Base-by-base conservation (phyloP, 108 stramenopile species). In the Aurantiochytrium sp. region DNA sequence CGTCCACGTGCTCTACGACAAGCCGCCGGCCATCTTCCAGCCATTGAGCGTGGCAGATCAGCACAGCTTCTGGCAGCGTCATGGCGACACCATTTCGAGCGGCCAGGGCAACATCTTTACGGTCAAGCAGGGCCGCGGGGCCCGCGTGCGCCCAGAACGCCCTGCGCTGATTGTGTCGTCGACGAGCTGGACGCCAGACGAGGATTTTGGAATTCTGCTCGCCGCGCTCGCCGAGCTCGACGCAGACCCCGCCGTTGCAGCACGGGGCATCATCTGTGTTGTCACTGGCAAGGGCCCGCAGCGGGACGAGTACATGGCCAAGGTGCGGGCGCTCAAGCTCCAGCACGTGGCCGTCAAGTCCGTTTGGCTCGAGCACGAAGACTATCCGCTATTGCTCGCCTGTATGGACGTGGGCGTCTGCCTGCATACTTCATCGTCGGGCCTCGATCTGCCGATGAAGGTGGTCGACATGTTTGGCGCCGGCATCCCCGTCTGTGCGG, bases 381-480 rank as follows among this genome's bases (percentile, higher is more conserved):
- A 99, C 88, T 99, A 99, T 92, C 98, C 98, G 10, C 88, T 88
- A 55, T 88, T 99, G 3, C 54, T 99, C 54, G 90, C 69, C 27
- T 68, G 86, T 27, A 91, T 92, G 3, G 93, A 93, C 48, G 55
- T 93, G 37, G 99, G 98, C 54, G 88, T 99, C 52, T 98, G 95
- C 31, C 94, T 99, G 34, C 98, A 99, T 90, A 96, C 97, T 15
- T 97, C 97, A 8, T 99, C 98, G 15, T 95, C 94, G 50, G 99
- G 98, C 2, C 87, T 99, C 8, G 99, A 99, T 90, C 90, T 99
- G 32, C 99, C 99, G 24, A 99, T 99, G 97, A 99, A 99, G 88
- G 96, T 99, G 34, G 89, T 97, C 55, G 99, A 99, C 92, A 94
- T 97, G 93, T 98, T 96, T 91, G 99, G 99, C 10, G 95, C 96